phyloP scores from a whole-genome alignment of 176 grass and related monocot species.

The Panicum miliaceum region DNA sequence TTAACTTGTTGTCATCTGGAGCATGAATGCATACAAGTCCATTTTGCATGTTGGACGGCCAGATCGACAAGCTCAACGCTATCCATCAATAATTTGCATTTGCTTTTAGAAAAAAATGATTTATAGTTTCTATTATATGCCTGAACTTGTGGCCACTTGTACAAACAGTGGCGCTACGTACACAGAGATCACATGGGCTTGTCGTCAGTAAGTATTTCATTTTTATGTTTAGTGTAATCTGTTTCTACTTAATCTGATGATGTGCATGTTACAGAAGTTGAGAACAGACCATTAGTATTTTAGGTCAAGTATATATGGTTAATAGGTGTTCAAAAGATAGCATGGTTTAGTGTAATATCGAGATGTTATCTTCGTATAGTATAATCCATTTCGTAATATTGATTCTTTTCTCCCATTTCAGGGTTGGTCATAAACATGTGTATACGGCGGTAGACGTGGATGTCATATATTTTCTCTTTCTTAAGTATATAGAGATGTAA shows the following conservation, averaged over 20 bases:
- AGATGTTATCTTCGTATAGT: background rate
- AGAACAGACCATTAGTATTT: too few relatives aligned
- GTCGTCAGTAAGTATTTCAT: too few relatives aligned
- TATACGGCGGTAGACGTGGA: background rate
- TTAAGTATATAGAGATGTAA: background rate
- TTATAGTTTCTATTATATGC: too few relatives aligned
- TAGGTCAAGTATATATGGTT: background rate
- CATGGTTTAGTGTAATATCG: background rate
- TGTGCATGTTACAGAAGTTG: too few relatives aligned
- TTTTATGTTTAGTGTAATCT: background rate
- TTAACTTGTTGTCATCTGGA: background rate
- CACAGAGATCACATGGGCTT: background rate
- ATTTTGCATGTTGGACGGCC: background rate
- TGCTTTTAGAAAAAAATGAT: background rate
- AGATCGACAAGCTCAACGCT: too few relatives aligned
- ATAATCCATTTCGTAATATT: background rate
- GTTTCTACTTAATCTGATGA: background rate
- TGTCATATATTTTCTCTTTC: background rate
- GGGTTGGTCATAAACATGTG: background rate
- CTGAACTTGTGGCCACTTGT: background rate
- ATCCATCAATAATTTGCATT: background rate
- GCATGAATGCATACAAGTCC: background rate
- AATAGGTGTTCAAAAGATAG: background rate
- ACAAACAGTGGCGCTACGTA: background rate
- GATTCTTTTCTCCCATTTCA: background rate